Evolutionary conservation across 495 filamentous ascomycete genomes (phyloP).

Genomic region (Xylaria bambusicola): DNA sequence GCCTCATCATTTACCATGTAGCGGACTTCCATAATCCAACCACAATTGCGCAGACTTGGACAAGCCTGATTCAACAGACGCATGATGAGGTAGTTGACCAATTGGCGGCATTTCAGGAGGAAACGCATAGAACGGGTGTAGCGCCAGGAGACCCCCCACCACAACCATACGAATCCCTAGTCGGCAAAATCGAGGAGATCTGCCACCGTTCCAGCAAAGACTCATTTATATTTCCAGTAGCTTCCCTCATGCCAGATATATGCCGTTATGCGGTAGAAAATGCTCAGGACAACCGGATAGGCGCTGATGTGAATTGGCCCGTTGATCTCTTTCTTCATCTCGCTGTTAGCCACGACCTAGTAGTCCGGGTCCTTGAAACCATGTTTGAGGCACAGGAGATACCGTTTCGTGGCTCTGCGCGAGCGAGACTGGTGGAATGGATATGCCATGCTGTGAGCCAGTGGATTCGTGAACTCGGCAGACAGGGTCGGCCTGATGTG

Average conservation of each 20-base stretch:
- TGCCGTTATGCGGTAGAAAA: constrained; percentile 75
- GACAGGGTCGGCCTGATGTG: constrained; percentile 38
- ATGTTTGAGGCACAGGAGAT: constrained; percentile 83
- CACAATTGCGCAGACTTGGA: constrained; percentile 82
- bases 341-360: constrained; percentile 69
- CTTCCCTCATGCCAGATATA: constrained; percentile 65
- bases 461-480: constrained; percentile 46
- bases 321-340: constrained; percentile 78
- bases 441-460: constrained; percentile 38
- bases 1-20: constrained; percentile 82
- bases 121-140: constrained; percentile 37
- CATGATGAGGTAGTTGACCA: constrained; percentile 64
- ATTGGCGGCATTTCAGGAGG: constrained; percentile 40
- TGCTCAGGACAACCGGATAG: constrained; percentile 64
- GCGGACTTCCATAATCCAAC: constrained; percentile 84
- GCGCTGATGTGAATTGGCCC: constrained; percentile 69
- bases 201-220: constrained; percentile 74
- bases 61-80: constrained; percentile 69
- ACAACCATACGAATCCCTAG: constrained; percentile 77
- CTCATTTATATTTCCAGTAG: constrained; percentile 71
- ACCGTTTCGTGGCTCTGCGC: constrained; percentile 69
- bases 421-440: constrained; percentile 46
- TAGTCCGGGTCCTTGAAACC: constrained; percentile 75
- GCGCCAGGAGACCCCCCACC: constrained; percentile 35
- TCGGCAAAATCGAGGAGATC: constrained; percentile 71